phyloP scores from a whole-genome alignment of 768 basidiomycete genomes.

The Hirschioporus abietinus region DNA sequence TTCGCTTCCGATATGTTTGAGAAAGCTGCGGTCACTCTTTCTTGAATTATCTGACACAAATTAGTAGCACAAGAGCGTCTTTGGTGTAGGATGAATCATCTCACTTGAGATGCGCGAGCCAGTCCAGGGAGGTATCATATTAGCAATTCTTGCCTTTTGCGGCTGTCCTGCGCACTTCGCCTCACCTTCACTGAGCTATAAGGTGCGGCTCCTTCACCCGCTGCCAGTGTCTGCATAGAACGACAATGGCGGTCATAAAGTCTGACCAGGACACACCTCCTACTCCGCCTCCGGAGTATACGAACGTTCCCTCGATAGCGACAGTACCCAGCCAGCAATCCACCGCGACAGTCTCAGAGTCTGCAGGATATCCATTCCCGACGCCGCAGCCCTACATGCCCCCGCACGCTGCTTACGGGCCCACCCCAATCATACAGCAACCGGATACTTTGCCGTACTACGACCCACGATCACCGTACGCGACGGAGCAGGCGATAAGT shows the following conservation, averaged over 20 bases:
- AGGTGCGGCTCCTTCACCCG: neutral
- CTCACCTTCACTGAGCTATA: neutral
- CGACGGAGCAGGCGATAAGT: constrained; percentile 29
- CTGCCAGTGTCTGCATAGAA: neutral
- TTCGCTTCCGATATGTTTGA: no score
- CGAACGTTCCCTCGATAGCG: neutral
- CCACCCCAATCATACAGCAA: constrained; percentile 35
- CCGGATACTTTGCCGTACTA: constrained; percentile 35
- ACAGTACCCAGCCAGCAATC: neutral
- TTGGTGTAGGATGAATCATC: neutral
- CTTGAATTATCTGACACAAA: no score
- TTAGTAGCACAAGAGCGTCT: no score
- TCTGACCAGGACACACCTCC: neutral
- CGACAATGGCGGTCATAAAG: neutral
- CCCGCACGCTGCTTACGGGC: constrained; percentile 23
- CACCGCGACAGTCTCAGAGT: neutral
- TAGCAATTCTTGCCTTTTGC: neutral
- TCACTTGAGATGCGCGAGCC: neutral
- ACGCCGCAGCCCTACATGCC: neutral
- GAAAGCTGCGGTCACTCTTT: no score
- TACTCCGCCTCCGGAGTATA: neutral
- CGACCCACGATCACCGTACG: constrained; percentile 36
- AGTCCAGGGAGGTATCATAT: neutral
- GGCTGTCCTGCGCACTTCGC: neutral
- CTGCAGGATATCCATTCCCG: neutral